A percentile compares a stretch with the other conserved stretches of the same genome.
phyloP scores from a whole-genome alignment of 371 early-diverging fungal genomes.

The Mucor lusitanicus region DNA sequence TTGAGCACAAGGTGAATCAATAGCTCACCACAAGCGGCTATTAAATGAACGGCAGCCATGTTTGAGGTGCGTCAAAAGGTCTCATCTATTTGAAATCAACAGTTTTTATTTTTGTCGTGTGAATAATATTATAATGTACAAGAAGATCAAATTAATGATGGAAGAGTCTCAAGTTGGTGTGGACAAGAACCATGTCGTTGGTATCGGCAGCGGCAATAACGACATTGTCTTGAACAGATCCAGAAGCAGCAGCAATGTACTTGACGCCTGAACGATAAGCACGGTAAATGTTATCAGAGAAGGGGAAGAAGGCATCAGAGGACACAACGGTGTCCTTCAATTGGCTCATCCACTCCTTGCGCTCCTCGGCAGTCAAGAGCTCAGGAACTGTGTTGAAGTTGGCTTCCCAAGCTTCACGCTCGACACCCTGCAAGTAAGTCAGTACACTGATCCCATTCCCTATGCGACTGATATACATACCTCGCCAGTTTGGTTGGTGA shows the following conservation, averaged over 20 bases:
- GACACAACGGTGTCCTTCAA: constrained; percentile 80
- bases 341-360: constrained; percentile 72
- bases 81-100: background rate
- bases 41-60: background rate
- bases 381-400: constrained; percentile 80
- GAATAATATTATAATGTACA: background rate
- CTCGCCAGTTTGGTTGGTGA: constrained; percentile 83
- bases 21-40: background rate
- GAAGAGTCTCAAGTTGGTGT: constrained; percentile 90
- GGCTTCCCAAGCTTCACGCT: constrained; percentile 81
- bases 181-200: constrained; percentile 80
- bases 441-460: background rate
- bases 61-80: background rate
- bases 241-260: constrained; percentile 90
- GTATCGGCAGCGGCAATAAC: constrained; percentile 86
- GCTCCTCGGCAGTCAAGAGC: constrained; percentile 79
- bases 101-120: background rate
- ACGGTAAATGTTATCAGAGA: constrained; percentile 93
- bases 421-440: constrained; percentile 58
- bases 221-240: constrained; percentile 85
- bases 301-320: constrained; percentile 99
- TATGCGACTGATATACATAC: constrained; percentile 8
- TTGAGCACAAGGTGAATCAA: background rate
- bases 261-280: constrained; percentile 86
- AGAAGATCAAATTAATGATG: constrained; percentile 73